A percentile compares a stretch with the other conserved stretches of the same genome.
Evolutionary conservation across 1,139 yeast species (phyloP).

Genomic region (Nakaseomyces sp.): DNA sequence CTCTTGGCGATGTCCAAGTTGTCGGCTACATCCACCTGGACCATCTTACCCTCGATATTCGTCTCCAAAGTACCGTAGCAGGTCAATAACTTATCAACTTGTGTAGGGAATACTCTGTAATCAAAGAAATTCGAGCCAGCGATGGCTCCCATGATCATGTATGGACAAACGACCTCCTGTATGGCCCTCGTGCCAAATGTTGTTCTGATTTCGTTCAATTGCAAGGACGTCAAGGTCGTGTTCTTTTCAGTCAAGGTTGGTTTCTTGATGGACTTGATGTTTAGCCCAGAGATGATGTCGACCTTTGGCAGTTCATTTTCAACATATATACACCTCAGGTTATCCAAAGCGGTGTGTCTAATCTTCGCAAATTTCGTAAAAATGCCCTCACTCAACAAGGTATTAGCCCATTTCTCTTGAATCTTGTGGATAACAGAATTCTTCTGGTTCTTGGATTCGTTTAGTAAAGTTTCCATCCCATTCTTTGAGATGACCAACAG

Average conservation of each 20-base stretch:
- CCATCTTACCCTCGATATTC: constrained; percentile 34
- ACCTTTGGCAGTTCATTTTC: constrained; percentile 18
- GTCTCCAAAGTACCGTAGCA: constrained; percentile 32
- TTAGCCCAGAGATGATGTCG: constrained; percentile 15
- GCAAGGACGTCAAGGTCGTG: constrained; percentile 24
- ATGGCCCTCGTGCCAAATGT: constrained; percentile 44
- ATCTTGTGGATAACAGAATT: constrained; percentile 11
- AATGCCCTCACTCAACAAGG: constrained; percentile 35
- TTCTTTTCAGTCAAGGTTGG: constrained; percentile 8
- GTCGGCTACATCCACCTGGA: constrained; percentile 36
- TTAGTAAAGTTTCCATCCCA: constrained; percentile 7
- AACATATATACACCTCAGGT: constrained; percentile 39
- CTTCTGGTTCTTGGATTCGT: constrained; percentile 5
- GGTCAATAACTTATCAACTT: constrained; percentile 24
- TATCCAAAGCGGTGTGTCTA: constrained; percentile 11
- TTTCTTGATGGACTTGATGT: constrained; percentile 14
- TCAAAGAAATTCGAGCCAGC: constrained; percentile 54
- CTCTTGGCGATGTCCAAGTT: constrained; percentile 32
- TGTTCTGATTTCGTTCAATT: constrained; percentile 41
- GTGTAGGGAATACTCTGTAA: constrained; percentile 39
- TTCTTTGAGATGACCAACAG: constrained; percentile 16
- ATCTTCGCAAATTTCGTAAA: constrained; percentile 31
- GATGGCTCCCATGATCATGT: constrained; percentile 49
- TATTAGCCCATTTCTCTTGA: constrained; percentile 29
- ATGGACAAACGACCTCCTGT: constrained; percentile 40